Evolutionary conservation across 2,329 filamentous ascomycete species (phyloP), one percentile per base, ranked within the genome.

Genomic region (Epichloe baconii): DNA sequence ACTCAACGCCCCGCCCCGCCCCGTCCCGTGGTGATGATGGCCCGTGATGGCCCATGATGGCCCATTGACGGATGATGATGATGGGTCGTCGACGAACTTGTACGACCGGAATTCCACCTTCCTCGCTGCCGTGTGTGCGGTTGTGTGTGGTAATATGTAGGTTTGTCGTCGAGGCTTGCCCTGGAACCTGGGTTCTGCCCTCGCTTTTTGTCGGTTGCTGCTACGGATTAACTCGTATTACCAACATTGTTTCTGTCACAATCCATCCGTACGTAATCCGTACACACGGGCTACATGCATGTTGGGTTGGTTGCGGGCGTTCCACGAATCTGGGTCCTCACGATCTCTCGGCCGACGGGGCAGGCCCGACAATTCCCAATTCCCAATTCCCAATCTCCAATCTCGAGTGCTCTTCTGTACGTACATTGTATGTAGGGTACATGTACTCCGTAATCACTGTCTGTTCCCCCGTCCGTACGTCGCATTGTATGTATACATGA

Each of bases 321-420:
- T 40, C 43, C 43, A 46, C 42, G 48, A 31, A 40, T 14, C 43
- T 41, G 48, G 42, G 36, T 46, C 35, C 48, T 50, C 48, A 23
- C 43, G 35, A 46, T 46, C 42, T 50, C 36, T 50, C 48, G 48
- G 48, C 48, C 48, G 48, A 46, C 43, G 12, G 48, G 42, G 41
- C 21, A 43, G 17, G 31, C 17, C 47, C 47, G 47, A 44, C 47
- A 8, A 26, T 8, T 26, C 23, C 23, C 23, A 26, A 26, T 8
- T 26, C 23, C 23, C 23, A 44, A 15, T 36, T n/a, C 38, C 47
- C 6, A 44, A 15, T 36, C 1, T 12, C 47, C 6, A 44, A 15
- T 15, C 12, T n/a, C 45, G 10, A 38, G 35, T 15, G 21, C 12
- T 23, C 44, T 46, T 2, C 31, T 38, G 26, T 38, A 21, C 19